phyloP scores from a whole-genome alignment of 495 filamentous ascomycete species.

The Sordaria brevicollis region DNA sequence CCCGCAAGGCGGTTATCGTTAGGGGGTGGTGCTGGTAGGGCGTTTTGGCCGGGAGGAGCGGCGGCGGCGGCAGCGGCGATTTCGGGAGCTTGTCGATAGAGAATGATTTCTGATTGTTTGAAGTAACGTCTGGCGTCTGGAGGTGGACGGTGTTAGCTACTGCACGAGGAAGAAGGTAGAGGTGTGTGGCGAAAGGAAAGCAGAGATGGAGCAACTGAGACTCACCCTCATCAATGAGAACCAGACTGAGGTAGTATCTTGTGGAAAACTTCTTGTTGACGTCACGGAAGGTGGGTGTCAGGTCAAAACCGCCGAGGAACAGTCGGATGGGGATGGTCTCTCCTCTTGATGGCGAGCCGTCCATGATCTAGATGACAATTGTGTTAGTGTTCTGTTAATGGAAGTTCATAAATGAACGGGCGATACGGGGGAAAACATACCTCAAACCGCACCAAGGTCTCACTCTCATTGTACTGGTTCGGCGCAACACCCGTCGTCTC shows the following conservation, averaged over 20 bases:
- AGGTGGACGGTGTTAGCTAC: not conserved
- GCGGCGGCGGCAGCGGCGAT: constrained; percentile 16
- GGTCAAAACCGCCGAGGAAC: constrained; percentile 95
- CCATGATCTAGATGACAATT: constrained; percentile 70
- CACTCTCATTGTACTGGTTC: constrained; percentile 99
- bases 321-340: constrained; percentile 97
- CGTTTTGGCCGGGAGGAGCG: constrained; percentile 6
- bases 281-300: constrained; percentile 97
- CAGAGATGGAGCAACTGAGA: not conserved
- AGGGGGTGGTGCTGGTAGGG: constrained; percentile 12
- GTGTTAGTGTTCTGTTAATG: constrained; percentile 1
- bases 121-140: constrained; percentile 94
- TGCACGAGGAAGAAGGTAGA: not conserved
- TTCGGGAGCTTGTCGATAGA: constrained; percentile 89
- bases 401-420: not conserved
- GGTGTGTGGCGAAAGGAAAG: not conserved
- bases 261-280: constrained; percentile 99
- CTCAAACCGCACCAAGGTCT: constrained; percentile 96
- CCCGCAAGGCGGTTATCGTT: not conserved
- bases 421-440: constrained; percentile 33
- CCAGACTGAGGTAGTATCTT: constrained; percentile 91
- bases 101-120: constrained; percentile 98
- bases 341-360: constrained; percentile 91
- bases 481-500: constrained; percentile 96
- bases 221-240: constrained; percentile 91